Conservation (phyloP, 192 early-diverging fungal species). For the Physocladia obscura region DNA sequence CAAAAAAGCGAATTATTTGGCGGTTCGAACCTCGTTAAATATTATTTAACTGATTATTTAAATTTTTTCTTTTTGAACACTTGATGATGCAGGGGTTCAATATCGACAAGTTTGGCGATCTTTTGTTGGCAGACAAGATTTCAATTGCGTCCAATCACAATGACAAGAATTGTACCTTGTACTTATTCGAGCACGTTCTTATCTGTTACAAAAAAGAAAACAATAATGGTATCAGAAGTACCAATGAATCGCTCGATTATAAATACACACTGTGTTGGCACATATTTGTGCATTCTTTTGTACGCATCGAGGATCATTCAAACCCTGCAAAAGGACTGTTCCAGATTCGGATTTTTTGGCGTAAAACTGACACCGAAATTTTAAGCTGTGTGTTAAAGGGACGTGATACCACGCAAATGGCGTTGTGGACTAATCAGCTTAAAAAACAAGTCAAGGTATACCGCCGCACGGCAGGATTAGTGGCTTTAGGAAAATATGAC, state of each 20-base stretch:
- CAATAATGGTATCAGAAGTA: conserved; percentile 30
- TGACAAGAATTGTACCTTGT: conserved; percentile 81
- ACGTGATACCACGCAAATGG: conserved; percentile 85
- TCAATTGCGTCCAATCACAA: conserved; percentile 75
- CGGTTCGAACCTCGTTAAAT: conserved; percentile 39
- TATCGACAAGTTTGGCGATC: conserved; percentile 71
- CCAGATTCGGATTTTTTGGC: conserved; percentile 77
- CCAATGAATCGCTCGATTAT: conserved; percentile 13
- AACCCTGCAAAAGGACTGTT: conserved; percentile 35
- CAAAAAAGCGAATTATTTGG: conserved; percentile 88
- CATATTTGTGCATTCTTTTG: conserved; percentile 82
- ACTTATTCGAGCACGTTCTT: conserved; percentile 90
- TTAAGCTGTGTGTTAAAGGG: conserved; percentile 87
- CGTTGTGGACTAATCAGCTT: conserved; percentile 80
- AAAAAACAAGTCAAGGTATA: conserved; percentile 54
- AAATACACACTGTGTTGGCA: conserved; percentile 69
- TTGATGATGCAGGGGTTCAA: conserved; percentile 56
- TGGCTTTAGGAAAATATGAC: too few relatives aligned
- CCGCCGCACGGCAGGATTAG: too few relatives aligned
- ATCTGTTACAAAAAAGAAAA: conserved; percentile 81
- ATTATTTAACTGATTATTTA: neutral
- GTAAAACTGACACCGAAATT: conserved; percentile 65
- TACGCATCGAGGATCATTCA: conserved; percentile 65
- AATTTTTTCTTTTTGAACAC: too few relatives aligned
- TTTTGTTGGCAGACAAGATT: conserved; percentile 86